phyloP scores from a whole-genome alignment of 176 grass and related monocot species.

The Zoysia japonica region DNA sequence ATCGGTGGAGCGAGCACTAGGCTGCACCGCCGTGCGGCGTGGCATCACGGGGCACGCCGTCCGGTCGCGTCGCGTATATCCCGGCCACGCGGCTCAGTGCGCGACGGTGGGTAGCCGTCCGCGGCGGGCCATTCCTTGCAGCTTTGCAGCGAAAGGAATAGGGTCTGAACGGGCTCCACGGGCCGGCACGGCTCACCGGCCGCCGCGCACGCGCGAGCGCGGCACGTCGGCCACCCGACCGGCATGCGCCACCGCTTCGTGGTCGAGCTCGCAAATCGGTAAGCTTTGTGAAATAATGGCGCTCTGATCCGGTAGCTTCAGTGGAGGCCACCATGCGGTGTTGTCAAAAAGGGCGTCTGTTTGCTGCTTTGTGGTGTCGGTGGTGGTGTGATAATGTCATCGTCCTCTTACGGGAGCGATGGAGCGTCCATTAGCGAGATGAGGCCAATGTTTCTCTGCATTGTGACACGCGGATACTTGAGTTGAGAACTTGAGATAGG shows the following conservation, averaged over 20 bases:
- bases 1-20: conserved; percentile 43
- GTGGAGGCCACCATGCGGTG: background rate
- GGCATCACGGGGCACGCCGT: background rate
- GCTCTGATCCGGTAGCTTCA: background rate
- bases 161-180: background rate
- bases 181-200: background rate
- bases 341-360: background rate
- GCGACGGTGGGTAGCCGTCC: conserved; percentile 33
- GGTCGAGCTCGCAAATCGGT: background rate
- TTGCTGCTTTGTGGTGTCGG: background rate
- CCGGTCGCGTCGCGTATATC: conserved; percentile 19
- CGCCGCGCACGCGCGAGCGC: background rate
- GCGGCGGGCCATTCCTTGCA: background rate
- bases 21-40: conserved; percentile 21
- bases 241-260: background rate
- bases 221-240: conserved; percentile 4
- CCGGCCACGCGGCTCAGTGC: conserved; percentile 16
- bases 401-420: background rate
- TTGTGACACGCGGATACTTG: too few species aligned
- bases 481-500: too few species aligned
- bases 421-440: too few species aligned
- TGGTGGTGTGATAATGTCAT: background rate
- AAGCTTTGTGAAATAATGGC: background rate
- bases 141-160: background rate
- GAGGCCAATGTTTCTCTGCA: too few species aligned